These are phyloP conservation scores for Colletotrichum godetiae DNA, from an alignment of 2,329 filamentous ascomycete genomes.

Conservation along the genomic window DNA sequence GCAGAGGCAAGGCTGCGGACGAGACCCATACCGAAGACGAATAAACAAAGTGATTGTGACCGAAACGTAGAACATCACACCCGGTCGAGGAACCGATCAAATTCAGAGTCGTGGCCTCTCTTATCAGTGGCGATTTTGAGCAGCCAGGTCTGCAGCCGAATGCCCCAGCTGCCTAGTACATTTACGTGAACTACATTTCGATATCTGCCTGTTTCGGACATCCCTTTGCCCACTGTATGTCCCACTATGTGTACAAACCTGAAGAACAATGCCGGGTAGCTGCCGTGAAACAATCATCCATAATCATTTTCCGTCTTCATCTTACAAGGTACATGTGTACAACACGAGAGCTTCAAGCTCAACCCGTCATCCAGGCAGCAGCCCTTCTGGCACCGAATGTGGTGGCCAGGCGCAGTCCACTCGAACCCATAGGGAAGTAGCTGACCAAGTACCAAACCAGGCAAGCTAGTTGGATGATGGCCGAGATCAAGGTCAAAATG, in stretches of 20 bases:
- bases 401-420: conserved; percentile 86
- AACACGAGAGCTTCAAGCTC: neutral
- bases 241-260: neutral
- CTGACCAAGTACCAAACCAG: conserved; percentile 94
- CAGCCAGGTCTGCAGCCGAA: neutral
- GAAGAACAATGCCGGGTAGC: neutral
- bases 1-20: too few relatives aligned
- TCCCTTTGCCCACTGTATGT: neutral
- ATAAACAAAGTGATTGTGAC: too few relatives aligned
- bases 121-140: neutral
- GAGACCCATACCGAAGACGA: too few relatives aligned
- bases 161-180: neutral
- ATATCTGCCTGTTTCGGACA: neutral
- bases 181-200: neutral
- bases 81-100: neutral
- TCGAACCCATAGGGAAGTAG: conserved; percentile 97
- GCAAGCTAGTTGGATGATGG: conserved; percentile 84
- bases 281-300: neutral
- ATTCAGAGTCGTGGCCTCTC: neutral
- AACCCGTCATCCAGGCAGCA: conserved; percentile 88
- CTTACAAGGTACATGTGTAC: neutral
- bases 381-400: conserved; percentile 87
- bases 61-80: neutral
- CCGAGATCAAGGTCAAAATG: conserved; percentile 85
- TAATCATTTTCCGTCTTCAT: neutral